Evolutionary conservation across 2,329 filamentous ascomycete species (phyloP), one percentile per base, ranked within the genome.

Genomic region (Claviceps sp.): DNA sequence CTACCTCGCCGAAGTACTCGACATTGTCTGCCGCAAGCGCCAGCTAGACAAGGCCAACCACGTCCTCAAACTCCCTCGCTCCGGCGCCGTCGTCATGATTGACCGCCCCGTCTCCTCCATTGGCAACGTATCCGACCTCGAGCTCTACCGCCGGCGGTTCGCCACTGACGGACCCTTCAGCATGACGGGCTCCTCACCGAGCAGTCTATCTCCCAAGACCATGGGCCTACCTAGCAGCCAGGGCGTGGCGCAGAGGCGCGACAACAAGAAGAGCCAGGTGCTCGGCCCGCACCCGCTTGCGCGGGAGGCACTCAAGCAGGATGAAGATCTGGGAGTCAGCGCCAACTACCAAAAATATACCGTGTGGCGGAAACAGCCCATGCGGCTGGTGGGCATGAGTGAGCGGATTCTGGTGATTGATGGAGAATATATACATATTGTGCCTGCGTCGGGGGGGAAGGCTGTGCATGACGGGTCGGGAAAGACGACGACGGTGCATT

Each of bases 361-460:
- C 13, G 87, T 94, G 16, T 86, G 85, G 71, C 81, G 87, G 56
- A 88, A 89, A 66, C 86, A 90, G 66, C 83, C 85, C 8, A 88
- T 93, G 77, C 82, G 85, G 23, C 85, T 93, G 59, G 82, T 86
- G 43, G 82, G 80, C 4, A 78, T 85, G 61, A 86, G 86, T 54
- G 85, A 89, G 59, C 80, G 86, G 53, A 79, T 88, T 9, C 71
- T 93, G 43, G 82, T 85, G 46, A 87, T 94, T 57, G 87, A 91
- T 59, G 86, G 86, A 54, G 88, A 94, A 64, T 93, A 90, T 64
- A 80, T 94, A 55, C 86, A 91, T 66, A 88, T 94, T 59, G 84
- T 88, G 77, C 86, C 87, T 26, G 75, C 79, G 1, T 78, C 78
- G 2, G 77, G 77, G 9, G 82, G 82, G 39, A 86, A 85, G 62